These are phyloP conservation scores for Ophiostoma populinum DNA, from an alignment of 2,329 filamentous ascomycete species.

Conservation along the genomic window DNA sequence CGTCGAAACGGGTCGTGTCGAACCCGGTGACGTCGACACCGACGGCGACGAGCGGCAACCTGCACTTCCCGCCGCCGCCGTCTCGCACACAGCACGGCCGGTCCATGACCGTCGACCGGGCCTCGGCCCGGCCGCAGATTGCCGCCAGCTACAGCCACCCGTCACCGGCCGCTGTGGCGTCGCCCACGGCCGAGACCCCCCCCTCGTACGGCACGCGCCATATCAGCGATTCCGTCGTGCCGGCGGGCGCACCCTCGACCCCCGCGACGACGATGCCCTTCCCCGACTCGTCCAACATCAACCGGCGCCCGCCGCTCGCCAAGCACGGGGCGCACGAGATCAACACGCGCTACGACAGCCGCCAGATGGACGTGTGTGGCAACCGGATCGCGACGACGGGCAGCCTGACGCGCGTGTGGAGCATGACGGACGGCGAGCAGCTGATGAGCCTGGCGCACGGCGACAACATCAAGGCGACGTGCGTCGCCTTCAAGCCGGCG, in stretches of 20 bases:
- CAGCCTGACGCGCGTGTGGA: conserved; percentile 78
- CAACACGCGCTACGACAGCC: conserved; percentile 68
- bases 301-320: conserved; percentile 63
- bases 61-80: conserved; percentile 24
- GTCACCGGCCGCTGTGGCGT: neutral
- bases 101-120: conserved; percentile 32
- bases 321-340: conserved; percentile 61
- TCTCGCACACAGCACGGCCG: conserved; percentile 25
- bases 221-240: neutral
- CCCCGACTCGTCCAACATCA: conserved; percentile 70
- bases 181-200: neutral
- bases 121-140: conserved; percentile 17
- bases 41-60: conserved; percentile 7
- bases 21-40: conserved; percentile 29
- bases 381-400: conserved; percentile 76
- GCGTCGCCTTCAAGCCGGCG: conserved; percentile 73
- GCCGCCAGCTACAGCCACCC: neutral
- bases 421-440: conserved; percentile 61
- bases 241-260: neutral
- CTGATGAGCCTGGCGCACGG: conserved; percentile 68
- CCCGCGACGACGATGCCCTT: conserved; percentile 24
- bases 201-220: neutral
- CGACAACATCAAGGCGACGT: conserved; percentile 67
- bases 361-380: conserved; percentile 75
- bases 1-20: conserved; percentile 25